These are phyloP conservation scores for Pseudogymnoascus pannorum DNA, from an alignment of 2,329 filamentous ascomycete genomes.

Conservation along the genomic window DNA sequence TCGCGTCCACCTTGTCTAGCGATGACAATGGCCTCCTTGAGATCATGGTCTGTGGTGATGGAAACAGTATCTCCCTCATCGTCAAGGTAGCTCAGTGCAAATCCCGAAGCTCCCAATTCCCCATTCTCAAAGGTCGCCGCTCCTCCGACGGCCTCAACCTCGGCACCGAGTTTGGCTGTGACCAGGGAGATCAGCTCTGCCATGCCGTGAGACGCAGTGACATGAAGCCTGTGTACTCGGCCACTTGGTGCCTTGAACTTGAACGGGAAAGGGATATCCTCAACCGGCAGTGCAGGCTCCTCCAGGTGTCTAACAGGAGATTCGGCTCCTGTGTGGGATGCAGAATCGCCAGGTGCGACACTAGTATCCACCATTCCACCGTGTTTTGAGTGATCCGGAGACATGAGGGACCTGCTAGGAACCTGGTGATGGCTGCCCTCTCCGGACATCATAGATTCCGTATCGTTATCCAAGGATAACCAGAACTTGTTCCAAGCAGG, in stretches of 20 bases:
- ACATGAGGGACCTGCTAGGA: conserved; percentile 68
- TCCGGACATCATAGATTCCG: conserved; percentile 92
- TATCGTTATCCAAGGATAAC: conserved; percentile 90
- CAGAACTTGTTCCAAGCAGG: conserved; percentile 99
- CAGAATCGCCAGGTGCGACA: conserved; percentile 86
- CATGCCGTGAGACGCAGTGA: conserved; percentile 73
- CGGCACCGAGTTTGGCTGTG: conserved; percentile 73
- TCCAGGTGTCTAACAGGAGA: conserved; percentile 52
- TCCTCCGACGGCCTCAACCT: conserved; percentile 79
- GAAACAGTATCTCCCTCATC: conserved; percentile 96
- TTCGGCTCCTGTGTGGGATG: conserved; percentile 80
- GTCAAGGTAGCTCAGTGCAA: conserved; percentile 90
- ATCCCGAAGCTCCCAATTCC: conserved; percentile 68
- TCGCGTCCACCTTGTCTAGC: conserved; percentile 71
- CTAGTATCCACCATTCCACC: conserved; percentile 67
- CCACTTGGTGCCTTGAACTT: conserved; percentile 98
- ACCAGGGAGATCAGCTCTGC: conserved; percentile 71
- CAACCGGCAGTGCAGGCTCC: conserved; percentile 47
- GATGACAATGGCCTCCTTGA: conserved; percentile 81
- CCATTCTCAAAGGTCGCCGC: conserved; percentile 71
- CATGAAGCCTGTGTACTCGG: conserved; percentile 85
- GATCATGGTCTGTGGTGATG: conserved; percentile 90
- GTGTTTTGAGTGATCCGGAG: conserved; percentile 63
- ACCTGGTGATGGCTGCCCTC: conserved; percentile 69
- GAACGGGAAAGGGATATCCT: conserved; percentile 84